A percentile compares a stretch with the other conserved stretches of the same genome.
Conservation (phyloP, 1,139 yeast species). For the Yamadazyma pseudoaaseri region DNA sequence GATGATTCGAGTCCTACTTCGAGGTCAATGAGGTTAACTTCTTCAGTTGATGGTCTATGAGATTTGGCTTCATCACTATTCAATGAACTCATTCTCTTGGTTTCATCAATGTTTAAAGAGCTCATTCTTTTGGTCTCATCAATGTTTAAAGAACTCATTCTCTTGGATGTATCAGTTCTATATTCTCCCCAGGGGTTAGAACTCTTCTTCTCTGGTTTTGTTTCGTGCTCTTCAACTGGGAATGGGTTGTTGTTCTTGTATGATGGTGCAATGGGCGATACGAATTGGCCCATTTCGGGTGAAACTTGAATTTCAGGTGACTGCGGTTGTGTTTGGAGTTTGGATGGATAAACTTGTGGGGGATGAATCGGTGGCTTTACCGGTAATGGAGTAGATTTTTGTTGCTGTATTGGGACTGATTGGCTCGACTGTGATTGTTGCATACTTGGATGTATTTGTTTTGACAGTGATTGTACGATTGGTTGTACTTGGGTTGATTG, state of each 20-base stretch:
- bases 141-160: not conserved
- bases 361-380: not conserved
- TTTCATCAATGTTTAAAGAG: not conserved
- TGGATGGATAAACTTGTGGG: not conserved
- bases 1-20: conserved; percentile 39
- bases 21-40: conserved; percentile 36
- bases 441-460: not conserved
- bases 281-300: not conserved
- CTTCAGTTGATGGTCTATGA: conserved; percentile 8
- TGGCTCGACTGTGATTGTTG: not conserved
- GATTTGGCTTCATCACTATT: conserved; percentile 2
- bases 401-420: not conserved
- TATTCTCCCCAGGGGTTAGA: conserved; percentile 30
- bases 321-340: not conserved
- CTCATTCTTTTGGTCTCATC: not conserved
- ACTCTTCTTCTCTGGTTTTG: conserved; percentile 7
- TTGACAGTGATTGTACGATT: not conserved
- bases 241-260: conserved; percentile 9
- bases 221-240: conserved; percentile 4
- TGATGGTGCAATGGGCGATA: no score
- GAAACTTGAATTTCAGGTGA: not conserved
- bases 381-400: not conserved
- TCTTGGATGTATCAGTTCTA: conserved; percentile 5
- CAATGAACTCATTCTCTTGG: conserved; percentile 5
- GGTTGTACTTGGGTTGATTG: not conserved